Conservation (phyloP, 192 early-diverging fungal genomes). For the Coemansia sp. region DNA sequence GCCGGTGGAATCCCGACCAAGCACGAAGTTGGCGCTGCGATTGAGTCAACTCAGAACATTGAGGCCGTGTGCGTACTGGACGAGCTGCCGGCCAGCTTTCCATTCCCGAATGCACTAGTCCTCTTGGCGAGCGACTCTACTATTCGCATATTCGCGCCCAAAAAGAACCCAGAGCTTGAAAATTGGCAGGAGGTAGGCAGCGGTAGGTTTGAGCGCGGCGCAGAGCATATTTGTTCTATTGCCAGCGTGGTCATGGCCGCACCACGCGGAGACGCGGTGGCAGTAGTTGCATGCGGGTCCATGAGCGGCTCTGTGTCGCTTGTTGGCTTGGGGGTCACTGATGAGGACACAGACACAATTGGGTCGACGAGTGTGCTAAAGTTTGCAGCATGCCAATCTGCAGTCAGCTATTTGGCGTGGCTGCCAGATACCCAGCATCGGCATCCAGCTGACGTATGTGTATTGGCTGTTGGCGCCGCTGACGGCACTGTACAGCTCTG, state of each 20-base stretch:
- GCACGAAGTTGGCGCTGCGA: conserved; percentile 17
- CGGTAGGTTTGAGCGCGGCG: conserved; percentile 18
- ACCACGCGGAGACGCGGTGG: not conserved
- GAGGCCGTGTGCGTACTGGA: conserved; percentile 36
- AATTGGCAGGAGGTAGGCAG: conserved; percentile 41
- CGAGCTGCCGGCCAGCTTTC: conserved; percentile 18
- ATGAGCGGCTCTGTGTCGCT: conserved; percentile 28
- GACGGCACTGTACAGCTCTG: conserved; percentile 36
- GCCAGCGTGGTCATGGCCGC: not conserved
- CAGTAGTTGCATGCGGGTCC: conserved; percentile 32
- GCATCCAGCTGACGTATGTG: not conserved
- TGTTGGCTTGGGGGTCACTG: conserved; percentile 7
- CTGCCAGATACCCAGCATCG: not conserved
- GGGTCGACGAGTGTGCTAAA: conserved; percentile 6
- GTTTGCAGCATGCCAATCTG: not conserved
- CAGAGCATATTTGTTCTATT: conserved; percentile 28
- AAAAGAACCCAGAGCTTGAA: conserved; percentile 16
- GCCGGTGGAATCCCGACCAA: conserved; percentile 9
- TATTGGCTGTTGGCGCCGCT: conserved; percentile 23
- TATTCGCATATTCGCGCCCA: conserved; percentile 28
- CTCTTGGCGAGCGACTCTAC: conserved; percentile 41
- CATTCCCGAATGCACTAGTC: conserved; percentile 16
- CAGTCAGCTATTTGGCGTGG: conserved; percentile 30
- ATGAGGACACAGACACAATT: not conserved
- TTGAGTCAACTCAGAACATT: conserved; percentile 22